Evolutionary conservation across 208 protist species (phyloP), one percentile per base, ranked within the genome.

Genomic region (Trypanosoma cruzi): DNA sequence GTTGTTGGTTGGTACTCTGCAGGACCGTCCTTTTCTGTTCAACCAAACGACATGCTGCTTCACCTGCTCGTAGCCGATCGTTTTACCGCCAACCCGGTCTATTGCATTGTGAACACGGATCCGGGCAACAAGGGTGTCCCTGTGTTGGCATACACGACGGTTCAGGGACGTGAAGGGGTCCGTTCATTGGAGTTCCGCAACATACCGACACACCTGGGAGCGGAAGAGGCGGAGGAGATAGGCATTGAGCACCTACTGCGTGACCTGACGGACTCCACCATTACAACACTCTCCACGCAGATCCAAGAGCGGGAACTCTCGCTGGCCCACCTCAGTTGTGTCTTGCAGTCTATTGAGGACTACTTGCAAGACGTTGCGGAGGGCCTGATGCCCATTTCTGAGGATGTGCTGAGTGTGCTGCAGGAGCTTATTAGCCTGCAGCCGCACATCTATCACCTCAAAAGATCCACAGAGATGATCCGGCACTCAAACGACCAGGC

Each of bases 1-100:
- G 90, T 99, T 42, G 97, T 99, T 16, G 99, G 99, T 24, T 99
- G 99, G 99, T 99, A 99, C 85, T 98, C 96, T 68, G 99, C 98
- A 42, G 98, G 99, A 10, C 98, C 99, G 36, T 87, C 85, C 18
- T 76, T 54, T 48, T 95, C 97, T 58, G 98, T 99, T 37, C 88
- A 97, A 67, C 68, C 80, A 24, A 97, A 97, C 73, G 98, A 99
- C 78, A 89, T 99, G 73, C 88, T 98, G 29, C 98, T 99, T 62
- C 97, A 99, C 85, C 90, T 99, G 46, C 81, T 99, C 18, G 86
- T 99, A 31, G 85, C 90, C 1, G 85, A 96, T 62, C 90, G 91
- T 44, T 99, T 98, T 69, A 92, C 83, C 61, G 79, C 86, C 36
- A 94, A 97, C 72, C 94, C 96, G 18, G 89, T 96, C 11, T 97